Conservation (phyloP, 2,329 filamentous ascomycete species). For the Ceratocystis alfenasii region DNA sequence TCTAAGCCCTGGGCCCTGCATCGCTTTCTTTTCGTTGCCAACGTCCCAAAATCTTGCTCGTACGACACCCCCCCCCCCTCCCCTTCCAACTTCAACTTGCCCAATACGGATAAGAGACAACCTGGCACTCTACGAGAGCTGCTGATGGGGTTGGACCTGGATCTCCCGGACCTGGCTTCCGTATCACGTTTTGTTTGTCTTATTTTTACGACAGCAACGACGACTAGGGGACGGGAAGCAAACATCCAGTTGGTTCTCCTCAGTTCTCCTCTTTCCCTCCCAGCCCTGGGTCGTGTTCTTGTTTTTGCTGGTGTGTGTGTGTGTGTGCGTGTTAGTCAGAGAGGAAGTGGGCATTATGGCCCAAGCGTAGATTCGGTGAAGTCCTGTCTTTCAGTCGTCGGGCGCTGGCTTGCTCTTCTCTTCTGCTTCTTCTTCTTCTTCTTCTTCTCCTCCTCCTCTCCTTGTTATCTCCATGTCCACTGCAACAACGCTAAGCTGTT, state of each 20-base stretch:
- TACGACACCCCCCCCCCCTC: neutral
- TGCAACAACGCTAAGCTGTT: no score
- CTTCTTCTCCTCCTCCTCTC: no score
- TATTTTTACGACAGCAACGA: neutral
- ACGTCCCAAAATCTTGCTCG: neutral
- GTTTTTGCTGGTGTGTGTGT: neutral
- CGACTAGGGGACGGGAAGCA: neutral
- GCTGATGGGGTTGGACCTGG: neutral
- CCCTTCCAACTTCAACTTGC: neutral
- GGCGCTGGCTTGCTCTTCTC: neutral
- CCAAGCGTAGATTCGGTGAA: neutral
- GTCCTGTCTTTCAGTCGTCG: neutral
- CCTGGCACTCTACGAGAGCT: neutral
- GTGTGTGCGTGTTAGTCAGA: neutral
- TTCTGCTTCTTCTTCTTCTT: neutral
- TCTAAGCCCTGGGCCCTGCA: slow-evolving; percentile 2
- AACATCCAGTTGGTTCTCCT: neutral
- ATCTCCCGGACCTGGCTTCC: slow-evolving; percentile 1
- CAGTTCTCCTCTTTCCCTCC: neutral
- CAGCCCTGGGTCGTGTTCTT: neutral
- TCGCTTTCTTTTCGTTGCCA: neutral
- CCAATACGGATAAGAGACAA: neutral
- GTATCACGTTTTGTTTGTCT: neutral
- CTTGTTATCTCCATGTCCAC: no score
- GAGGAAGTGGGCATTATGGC: neutral